Evolutionary conservation across 495 filamentous ascomycete genomes (phyloP).

Genomic region (Baudoinia panamericana): DNA sequence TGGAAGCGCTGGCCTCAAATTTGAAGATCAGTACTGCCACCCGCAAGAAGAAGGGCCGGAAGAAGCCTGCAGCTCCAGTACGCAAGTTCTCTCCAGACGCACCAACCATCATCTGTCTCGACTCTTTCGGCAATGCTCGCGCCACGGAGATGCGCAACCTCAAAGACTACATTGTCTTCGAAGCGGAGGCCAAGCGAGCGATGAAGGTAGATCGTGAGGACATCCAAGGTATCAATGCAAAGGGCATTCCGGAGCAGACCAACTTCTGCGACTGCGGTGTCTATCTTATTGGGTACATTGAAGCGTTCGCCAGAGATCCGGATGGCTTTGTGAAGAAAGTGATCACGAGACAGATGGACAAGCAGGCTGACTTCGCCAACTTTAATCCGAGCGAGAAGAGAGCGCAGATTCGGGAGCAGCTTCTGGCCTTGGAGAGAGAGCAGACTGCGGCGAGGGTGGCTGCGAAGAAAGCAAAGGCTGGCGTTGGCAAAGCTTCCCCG

Average conservation of each 20-base stretch:
- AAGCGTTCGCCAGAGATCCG: conserved; percentile 62
- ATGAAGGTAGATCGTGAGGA: conserved; percentile 40
- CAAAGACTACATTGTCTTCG: conserved; percentile 62
- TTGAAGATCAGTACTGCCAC: not conserved
- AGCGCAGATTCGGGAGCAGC: conserved; percentile 38
- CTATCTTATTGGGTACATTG: conserved; percentile 69
- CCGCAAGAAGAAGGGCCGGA: conserved; percentile 1
- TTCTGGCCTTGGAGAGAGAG: conserved; percentile 37
- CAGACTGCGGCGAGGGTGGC: conserved; percentile 30
- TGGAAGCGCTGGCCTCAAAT: no score
- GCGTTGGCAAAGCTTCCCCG: no score
- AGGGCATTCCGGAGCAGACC: conserved; percentile 58
- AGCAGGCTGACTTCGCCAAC: conserved; percentile 41
- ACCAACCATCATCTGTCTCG: conserved; percentile 73
- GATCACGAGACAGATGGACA: conserved; percentile 36
- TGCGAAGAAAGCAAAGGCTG: conserved; percentile 8
- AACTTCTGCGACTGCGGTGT: conserved; percentile 86
- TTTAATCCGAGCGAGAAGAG: conserved; percentile 41
- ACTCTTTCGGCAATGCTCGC: conserved; percentile 60
- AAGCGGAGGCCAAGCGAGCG: conserved; percentile 55
- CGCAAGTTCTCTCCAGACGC: conserved; percentile 20
- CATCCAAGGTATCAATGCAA: conserved; percentile 54
- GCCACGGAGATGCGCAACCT: conserved; percentile 48
- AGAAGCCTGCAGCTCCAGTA: conserved; percentile 6
- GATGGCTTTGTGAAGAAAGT: conserved; percentile 48